Percentiles rank a stretch among this genome's conserved stretches.
Conservation (phyloP, 2,329 filamentous ascomycete species). For the Pseudocercospora vitis region DNA sequence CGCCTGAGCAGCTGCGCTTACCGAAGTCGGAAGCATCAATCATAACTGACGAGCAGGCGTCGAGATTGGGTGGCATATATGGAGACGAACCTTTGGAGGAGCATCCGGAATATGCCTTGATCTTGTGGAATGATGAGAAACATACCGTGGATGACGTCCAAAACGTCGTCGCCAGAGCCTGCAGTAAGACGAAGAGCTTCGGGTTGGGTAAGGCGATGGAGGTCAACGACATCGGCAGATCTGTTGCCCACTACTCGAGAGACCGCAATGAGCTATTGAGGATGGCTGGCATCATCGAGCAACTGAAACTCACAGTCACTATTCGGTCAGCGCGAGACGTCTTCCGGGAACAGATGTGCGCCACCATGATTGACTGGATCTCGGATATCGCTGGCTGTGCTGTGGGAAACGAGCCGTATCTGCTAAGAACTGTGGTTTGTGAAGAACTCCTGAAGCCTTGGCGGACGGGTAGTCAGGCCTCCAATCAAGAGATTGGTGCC, state of each 20-base stretch:
- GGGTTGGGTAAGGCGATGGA: conserved; percentile 78
- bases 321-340: conserved; percentile 91
- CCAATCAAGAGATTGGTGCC: conserved; percentile 73
- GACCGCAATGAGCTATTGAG: conserved; percentile 71
- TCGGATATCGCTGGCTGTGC: conserved; percentile 87
- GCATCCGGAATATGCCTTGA: conserved; percentile 72
- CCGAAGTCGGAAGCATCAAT: conserved; percentile 82
- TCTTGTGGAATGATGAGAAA: conserved; percentile 98
- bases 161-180: conserved; percentile 87
- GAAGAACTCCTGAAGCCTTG: conserved; percentile 88
- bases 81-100: conserved; percentile 57
- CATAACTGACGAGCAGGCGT: conserved; percentile 74
- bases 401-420: conserved; percentile 74
- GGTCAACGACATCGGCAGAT: conserved; percentile 83
- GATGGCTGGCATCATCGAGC: conserved; percentile 84
- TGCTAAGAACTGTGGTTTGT: conserved; percentile 79
- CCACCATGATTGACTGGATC: conserved; percentile 95
- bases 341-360: conserved; percentile 97
- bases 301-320: conserved; percentile 94
- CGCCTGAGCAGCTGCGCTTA: conserved; percentile 87
- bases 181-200: conserved; percentile 67
- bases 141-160: conserved; percentile 90
- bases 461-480: conserved; percentile 80
- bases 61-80: conserved; percentile 73
- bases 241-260: conserved; percentile 73